Evolutionary conservation across 75 land plant genomes (phyloP).

Genomic region (Selaginella moellendorffii): DNA sequence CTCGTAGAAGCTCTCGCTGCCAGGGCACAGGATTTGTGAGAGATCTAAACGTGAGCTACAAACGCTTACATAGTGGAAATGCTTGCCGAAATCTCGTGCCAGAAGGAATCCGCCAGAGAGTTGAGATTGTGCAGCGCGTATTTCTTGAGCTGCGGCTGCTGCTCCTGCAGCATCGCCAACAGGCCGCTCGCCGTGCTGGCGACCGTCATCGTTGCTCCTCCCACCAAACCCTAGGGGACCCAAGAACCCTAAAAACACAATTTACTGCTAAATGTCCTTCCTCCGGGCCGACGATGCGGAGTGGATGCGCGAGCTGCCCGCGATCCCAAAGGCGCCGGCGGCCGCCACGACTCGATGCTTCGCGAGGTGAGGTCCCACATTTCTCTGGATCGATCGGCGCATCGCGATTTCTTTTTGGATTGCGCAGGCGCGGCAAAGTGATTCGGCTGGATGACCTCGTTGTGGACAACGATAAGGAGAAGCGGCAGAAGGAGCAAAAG

Average conservation of each 20-base stretch:
- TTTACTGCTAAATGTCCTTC: too few relatives aligned
- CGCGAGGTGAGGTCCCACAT: too few relatives aligned
- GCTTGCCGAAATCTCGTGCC: slow-evolving; percentile 95
- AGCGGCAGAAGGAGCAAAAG: background rate
- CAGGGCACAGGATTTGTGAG: background rate
- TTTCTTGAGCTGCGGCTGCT: slow-evolving; percentile 55
- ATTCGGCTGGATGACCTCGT: background rate
- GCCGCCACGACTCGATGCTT: too few relatives aligned
- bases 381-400: too few relatives aligned
- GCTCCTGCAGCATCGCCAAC: slow-evolving; percentile 87
- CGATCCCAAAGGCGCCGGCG: too few relatives aligned
- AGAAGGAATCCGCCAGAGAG: slow-evolving; percentile 56
- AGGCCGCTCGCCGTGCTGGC: slow-evolving; percentile 90
- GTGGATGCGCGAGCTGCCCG: too few relatives aligned
- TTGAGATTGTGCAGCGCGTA: slow-evolving; percentile 85
- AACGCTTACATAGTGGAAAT: slow-evolving; percentile 69
- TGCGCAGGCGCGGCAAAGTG: too few relatives aligned
- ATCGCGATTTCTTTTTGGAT: background rate
- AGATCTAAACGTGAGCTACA: too few relatives aligned
- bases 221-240: too few relatives aligned
- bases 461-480: background rate
- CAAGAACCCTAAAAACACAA: too few relatives aligned
- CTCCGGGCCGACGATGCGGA: too few relatives aligned
- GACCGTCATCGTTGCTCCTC: slow-evolving; percentile 20
- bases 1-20: slow-evolving; percentile 90